Evolutionary conservation across 73 alveolate species (phyloP).

Genomic region (Durusdinium trenchii): DNA sequence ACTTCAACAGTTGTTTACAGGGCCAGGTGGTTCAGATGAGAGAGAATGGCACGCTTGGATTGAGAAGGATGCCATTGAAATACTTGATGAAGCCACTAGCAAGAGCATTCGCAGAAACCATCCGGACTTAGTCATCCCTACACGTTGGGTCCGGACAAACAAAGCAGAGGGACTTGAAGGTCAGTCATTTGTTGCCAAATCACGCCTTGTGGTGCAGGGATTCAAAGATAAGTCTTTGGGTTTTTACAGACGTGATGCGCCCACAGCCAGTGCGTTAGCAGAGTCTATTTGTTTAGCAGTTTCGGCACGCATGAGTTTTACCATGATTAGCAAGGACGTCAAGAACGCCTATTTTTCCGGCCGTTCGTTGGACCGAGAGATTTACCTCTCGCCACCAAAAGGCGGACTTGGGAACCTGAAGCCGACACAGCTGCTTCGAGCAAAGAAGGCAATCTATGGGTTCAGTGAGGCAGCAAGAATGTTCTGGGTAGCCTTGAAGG

Average conservation of each 20-base stretch:
- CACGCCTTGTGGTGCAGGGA: constrained; percentile 26
- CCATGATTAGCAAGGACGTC: constrained; percentile 17
- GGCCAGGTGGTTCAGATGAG: background rate
- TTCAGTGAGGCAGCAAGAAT: constrained; percentile 11
- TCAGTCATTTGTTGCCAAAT: background rate
- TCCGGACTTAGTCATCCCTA: background rate
- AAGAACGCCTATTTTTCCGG: constrained; percentile 47
- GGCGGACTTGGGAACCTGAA: background rate
- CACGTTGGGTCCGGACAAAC: constrained; percentile 16
- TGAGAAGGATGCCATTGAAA: background rate
- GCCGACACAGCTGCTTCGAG: background rate
- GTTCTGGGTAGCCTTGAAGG: constrained; percentile 1
- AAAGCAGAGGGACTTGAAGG: background rate
- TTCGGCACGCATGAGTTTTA: background rate
- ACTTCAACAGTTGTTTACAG: background rate
- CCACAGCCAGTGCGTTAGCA: background rate
- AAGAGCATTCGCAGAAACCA: background rate
- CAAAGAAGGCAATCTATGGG: background rate
- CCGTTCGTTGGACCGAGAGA: background rate
- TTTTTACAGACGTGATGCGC: background rate
- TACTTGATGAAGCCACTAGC: background rate
- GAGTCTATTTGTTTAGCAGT: constrained; percentile 10
- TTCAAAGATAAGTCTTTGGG: constrained; percentile 18
- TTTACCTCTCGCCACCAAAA: background rate
- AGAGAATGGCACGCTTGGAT: constrained; percentile 9